Base-by-base conservation (phyloP, 345 rosid species). In the Murraya paniculata region DNA sequence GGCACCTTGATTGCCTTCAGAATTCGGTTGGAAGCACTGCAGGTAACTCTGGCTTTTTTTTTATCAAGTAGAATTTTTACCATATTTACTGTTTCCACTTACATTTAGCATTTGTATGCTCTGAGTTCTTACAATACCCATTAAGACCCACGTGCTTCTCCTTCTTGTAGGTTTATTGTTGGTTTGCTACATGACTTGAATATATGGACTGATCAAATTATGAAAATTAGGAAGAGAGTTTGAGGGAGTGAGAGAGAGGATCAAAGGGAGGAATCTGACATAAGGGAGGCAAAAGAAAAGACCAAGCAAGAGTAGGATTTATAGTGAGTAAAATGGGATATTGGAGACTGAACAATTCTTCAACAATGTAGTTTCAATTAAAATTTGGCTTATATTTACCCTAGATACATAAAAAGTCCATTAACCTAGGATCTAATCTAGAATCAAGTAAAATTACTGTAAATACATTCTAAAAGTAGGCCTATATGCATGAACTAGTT, bases 21-120 rank as follows among this genome's bases (percentile, higher is more conserved):
- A 79, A 62, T 74, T 77, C 65, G 16, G 75, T 64, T 56, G 85
- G 75, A 74, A 53, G 77, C 80, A 74, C 67, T 71, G 64, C 77
- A 84, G 97, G 98, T 94, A 86, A 80, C 48, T 64, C 75, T 78
- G 70, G 22, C 39, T 72, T 72, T 31, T 71, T 81, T 62, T 70
- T 61, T 58, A 71, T 71, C 68, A 3, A 64, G 11, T 71, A 5
- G 53, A 64, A 68, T 11, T 31, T 57, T 60, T 45, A 68, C 36
- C 21, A 14, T 3, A 11, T 33, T 19, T 76, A 1, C 61, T 72
- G 71, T 45, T 45, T 45, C 18, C 50, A 13, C 50, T 45, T 45
- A 45, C 14, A 14, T 45, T 11, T 4, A 45, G 3, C 50, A 36
- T 24, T 50, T 58, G 28, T 74, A 7, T 77, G 31, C 73, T 41